Base-by-base conservation (phyloP, 768 basidiomycete species). In the Macrolepiota albuminosa region DNA sequence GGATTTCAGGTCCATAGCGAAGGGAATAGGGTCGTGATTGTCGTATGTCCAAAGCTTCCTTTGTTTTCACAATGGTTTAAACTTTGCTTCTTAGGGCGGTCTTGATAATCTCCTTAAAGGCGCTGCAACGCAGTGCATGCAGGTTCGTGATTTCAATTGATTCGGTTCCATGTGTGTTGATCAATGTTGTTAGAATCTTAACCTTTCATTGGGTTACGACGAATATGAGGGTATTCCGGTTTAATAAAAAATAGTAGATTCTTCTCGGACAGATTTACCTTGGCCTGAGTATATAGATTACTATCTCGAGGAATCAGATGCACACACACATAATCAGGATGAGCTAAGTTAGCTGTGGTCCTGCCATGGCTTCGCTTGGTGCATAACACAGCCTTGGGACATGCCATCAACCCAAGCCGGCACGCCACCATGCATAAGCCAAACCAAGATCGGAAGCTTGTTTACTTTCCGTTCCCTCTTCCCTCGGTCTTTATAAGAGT, bases 111-210 rank as follows among this genome's bases (percentile, higher is more conserved):
- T 99, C 58, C 79, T 99, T 62, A 99, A 99, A 73, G 97, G 97
- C 7, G 97, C 97, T 53, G 97, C 97, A 18, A 98, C 96, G n/a
- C 97, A 99, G 73, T 98, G 96, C 72, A 70, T 99, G 62, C 95
- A 96, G 82, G 92, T 93, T 54, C 21, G 86, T 74, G 31, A 18
- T 34, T 13, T 6, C 6, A 40, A 26, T 1, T 18, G 26, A 7
- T 10, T 47, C 1, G 18, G 1, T 9, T 6, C 18, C 21, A 31
- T 37, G 6, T 26, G 34, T 43, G 11, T 53, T 64, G 34, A 54
- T 58, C 6, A 14, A 45, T 66, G 31, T 46, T 16, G 39, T 9
- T 66, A 95, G 89, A 97, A 97, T 71, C 75, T 97, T 69, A 97
- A 96, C 75, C 79, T 96, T 54, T 87, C 91, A 3, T 80, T 97